Percentiles rank a stretch among this genome's conserved stretches.
These are phyloP conservation scores for Zhuliangozyma blackwelliae DNA, from an alignment of 1,139 yeast genomes.

Conservation along the genomic window DNA sequence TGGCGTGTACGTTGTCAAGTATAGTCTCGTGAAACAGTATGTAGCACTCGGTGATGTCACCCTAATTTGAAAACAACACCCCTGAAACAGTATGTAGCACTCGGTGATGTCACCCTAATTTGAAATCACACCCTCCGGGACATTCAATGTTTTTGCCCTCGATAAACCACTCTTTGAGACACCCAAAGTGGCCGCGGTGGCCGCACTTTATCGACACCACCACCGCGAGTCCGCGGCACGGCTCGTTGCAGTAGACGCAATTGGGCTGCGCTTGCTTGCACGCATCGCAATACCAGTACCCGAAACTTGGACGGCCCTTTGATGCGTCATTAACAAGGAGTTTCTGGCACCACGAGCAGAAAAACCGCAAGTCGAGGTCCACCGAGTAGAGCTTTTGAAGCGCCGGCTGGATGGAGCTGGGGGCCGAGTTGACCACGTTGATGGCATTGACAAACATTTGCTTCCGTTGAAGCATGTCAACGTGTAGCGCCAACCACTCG, in stretches of 20 bases:
- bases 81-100: conserved; percentile 29
- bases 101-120: conserved; percentile 43
- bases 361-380: conserved; percentile 51
- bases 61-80: conserved; percentile 30
- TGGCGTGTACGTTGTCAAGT: conserved; percentile 77
- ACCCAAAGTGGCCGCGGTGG: conserved; percentile 80
- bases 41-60: conserved; percentile 39
- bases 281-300: conserved; percentile 81
- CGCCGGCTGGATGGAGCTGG: conserved; percentile 29
- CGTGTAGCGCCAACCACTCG: conserved; percentile 57
- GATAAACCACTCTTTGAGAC: conserved; percentile 76
- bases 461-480: conserved; percentile 52
- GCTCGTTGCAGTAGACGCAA: conserved; percentile 79
- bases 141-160: conserved; percentile 64
- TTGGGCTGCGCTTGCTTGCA: conserved; percentile 60
- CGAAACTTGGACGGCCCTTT: conserved; percentile 44
- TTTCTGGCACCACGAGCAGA: conserved; percentile 65
- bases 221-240: conserved; percentile 69
- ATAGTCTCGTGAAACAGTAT: conserved; percentile 43
- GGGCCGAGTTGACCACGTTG: conserved; percentile 48
- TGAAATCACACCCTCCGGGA: conserved; percentile 66
- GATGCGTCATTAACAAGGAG: conserved; percentile 62
- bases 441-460: conserved; percentile 57
- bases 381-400: conserved; percentile 46
- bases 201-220: conserved; percentile 73